A percentile compares a stretch with the other conserved stretches of the same genome.
phyloP scores from a whole-genome alignment of 2,329 filamentous ascomycete species.

The Aspergillus fructus region DNA sequence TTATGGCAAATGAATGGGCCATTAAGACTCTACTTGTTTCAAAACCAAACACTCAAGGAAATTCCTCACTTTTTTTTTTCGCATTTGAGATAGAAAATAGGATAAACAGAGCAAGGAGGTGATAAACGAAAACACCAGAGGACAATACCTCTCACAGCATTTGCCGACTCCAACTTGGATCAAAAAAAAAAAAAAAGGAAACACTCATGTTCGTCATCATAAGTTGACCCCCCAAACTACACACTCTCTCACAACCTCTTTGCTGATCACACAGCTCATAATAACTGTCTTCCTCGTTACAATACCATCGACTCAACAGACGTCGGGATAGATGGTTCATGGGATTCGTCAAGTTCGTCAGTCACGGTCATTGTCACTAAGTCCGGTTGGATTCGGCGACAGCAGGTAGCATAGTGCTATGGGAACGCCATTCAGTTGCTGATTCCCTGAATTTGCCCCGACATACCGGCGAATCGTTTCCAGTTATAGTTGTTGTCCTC shows the following conservation, averaged over 20 bases:
- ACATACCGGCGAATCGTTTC: slow-evolving; percentile 2
- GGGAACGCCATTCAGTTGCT: background rate
- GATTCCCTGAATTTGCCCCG: background rate
- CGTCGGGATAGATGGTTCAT: slow-evolving; percentile 4
- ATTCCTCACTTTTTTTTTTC: background rate
- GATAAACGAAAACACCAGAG: slow-evolving; percentile 2
- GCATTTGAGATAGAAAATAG: slow-evolving; percentile 10
- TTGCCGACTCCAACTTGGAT: slow-evolving; percentile 1
- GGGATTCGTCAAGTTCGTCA: slow-evolving; percentile 10
- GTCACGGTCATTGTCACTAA: slow-evolving; percentile 3
- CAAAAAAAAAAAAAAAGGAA: background rate
- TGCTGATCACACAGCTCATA: background rate
- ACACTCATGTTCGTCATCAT: background rate
- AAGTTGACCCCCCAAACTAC: slow-evolving; percentile 2
- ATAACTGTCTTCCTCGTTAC: slow-evolving; percentile 7
- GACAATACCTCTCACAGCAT: background rate
- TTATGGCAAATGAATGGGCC: no score
- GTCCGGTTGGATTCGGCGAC: background rate
- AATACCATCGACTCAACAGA: background rate
- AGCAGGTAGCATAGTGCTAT: background rate
- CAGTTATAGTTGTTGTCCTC: slow-evolving; percentile 9
- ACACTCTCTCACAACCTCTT: background rate
- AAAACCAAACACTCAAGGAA: background rate
- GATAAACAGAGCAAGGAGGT: slow-evolving; percentile 1
- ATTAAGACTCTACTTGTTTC: no score